These are phyloP conservation scores for Globisporangium middletonii DNA, from an alignment of 352 stramenopile species.

Conservation along the genomic window DNA sequence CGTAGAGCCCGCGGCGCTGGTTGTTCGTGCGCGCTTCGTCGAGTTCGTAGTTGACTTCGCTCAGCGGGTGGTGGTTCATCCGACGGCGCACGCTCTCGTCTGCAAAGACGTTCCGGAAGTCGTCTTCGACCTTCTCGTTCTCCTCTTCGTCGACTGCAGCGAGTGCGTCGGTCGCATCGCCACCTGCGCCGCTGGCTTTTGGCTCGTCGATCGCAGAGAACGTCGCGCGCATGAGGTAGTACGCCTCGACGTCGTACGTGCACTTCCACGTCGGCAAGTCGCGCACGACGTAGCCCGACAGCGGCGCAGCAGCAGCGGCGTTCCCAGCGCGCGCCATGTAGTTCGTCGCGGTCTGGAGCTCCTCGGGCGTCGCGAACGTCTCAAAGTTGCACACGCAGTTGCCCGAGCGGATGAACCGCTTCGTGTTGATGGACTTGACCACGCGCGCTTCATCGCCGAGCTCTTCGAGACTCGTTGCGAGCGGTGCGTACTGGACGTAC, in stretches of 20 bases:
- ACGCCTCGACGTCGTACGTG: conserved; percentile 85
- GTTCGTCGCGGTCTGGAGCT: conserved; percentile 41
- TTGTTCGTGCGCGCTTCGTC: conserved; percentile 73
- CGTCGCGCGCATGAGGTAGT: conserved; percentile 81
- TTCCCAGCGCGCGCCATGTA: conserved; percentile 16
- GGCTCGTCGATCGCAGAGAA: conserved; percentile 62
- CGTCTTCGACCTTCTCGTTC: conserved; percentile 66
- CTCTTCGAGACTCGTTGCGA: conserved; percentile 77
- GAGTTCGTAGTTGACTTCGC: conserved; percentile 71
- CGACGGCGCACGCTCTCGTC: conserved; percentile 38
- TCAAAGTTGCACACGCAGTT: conserved; percentile 82
- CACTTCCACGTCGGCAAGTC: conserved; percentile 85
- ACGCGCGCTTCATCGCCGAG: conserved; percentile 66
- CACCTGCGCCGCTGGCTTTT: conserved; percentile 14
- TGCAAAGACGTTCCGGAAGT: conserved; percentile 75
- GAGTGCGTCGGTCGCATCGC: conserved; percentile 13
- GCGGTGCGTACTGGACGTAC: conserved; percentile 78
- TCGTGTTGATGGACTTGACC: conserved; percentile 66
- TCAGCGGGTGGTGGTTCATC: conserved; percentile 46
- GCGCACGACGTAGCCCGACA: conserved; percentile 78
- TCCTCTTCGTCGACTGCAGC: conserved; percentile 48
- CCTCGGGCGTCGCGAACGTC: conserved; percentile 66
- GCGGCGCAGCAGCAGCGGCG: conserved; percentile 30
- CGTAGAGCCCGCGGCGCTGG: conserved; percentile 71
- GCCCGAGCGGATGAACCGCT: conserved; percentile 74